These are phyloP conservation scores for Viola odorata DNA, from an alignment of 345 rosid genomes.

Conservation along the genomic window DNA sequence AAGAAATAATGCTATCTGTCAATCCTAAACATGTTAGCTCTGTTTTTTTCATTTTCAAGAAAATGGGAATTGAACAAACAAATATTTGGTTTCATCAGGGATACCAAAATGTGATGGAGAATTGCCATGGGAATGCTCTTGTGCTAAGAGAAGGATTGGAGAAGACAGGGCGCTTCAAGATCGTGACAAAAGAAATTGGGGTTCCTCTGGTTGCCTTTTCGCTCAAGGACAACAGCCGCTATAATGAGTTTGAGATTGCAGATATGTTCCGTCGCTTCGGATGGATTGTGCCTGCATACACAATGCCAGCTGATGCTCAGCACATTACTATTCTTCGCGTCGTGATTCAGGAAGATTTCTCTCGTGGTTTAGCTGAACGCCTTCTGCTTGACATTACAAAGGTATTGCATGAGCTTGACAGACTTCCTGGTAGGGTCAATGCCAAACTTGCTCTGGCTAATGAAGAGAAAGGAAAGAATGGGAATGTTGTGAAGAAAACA, in stretches of 20 bases:
- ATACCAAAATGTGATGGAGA: slow-evolving; percentile 19
- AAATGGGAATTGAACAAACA: neutral
- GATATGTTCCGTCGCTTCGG: slow-evolving; percentile 19
- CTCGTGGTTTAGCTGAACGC: slow-evolving; percentile 7
- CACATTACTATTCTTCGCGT: slow-evolving; percentile 18
- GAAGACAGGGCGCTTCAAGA: slow-evolving; percentile 15
- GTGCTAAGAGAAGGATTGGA: slow-evolving; percentile 20
- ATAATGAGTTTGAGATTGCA: slow-evolving; percentile 17
- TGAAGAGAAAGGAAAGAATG: neutral
- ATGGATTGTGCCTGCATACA: slow-evolving; percentile 22
- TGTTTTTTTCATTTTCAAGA: no score
- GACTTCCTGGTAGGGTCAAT: neutral
- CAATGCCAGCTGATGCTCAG: slow-evolving; percentile 24
- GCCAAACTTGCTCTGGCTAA: neutral
- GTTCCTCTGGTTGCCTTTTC: slow-evolving; percentile 27
- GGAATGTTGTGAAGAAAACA: neutral
- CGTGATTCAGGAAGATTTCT: slow-evolving; percentile 24
- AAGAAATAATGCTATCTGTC: no score
- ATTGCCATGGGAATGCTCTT: slow-evolving; percentile 17
- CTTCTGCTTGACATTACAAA: slow-evolving; percentile 11
- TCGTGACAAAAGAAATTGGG: slow-evolving; percentile 14
- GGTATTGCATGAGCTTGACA: slow-evolving; percentile 14
- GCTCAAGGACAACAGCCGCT: slow-evolving; percentile 9
- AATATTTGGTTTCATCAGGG: slow-evolving; percentile 3
- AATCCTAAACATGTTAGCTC: no score